Evolutionary conservation across 805 yeast species (phyloP).

Genomic region (Candida verbasci): DNA sequence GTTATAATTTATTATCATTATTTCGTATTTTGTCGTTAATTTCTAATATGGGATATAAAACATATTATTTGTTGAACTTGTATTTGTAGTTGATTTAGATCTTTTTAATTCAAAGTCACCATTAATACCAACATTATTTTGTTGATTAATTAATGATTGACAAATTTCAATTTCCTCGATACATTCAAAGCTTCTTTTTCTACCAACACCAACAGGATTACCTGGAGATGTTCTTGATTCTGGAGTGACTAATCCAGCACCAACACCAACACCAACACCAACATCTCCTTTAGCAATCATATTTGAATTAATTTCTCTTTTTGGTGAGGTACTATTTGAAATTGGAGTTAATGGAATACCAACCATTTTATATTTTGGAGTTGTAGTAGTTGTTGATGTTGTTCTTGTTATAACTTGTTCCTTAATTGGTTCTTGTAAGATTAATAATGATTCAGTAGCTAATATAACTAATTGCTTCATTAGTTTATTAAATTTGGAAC

Average conservation of each 20-base stretch:
- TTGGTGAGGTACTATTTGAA: conserved; percentile 21
- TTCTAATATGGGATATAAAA: conserved; percentile 15
- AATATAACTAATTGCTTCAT: conserved; percentile 33
- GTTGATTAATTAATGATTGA: conserved; percentile 7
- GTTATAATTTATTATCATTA: too few relatives aligned
- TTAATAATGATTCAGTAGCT: conserved; percentile 22
- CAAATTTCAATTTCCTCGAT: conserved; percentile 10
- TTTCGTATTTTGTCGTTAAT: too few relatives aligned
- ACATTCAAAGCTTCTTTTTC: conserved; percentile 9
- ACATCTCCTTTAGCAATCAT: too few relatives aligned
- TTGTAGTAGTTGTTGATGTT: conserved; percentile 15
- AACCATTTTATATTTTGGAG: conserved; percentile 22
- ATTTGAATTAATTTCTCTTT: too few relatives aligned
- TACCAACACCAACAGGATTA: too few relatives aligned
- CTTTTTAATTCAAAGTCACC: conserved; percentile 22
- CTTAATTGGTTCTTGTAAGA: conserved; percentile 11
- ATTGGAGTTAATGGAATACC: conserved; percentile 23
- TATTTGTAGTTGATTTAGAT: conserved; percentile 13
- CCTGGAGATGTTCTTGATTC: conserved; percentile 7
- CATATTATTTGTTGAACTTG: conserved; percentile 2
- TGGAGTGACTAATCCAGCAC: conserved; percentile 8
- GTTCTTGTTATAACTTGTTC: neutral
- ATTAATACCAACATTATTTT: neutral
- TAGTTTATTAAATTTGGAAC: conserved; percentile 28
- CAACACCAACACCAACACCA: too few relatives aligned